Evolutionary conservation across 2,329 filamentous ascomycete genomes (phyloP).

Genomic region (Lasiodiplodia sp.): DNA sequence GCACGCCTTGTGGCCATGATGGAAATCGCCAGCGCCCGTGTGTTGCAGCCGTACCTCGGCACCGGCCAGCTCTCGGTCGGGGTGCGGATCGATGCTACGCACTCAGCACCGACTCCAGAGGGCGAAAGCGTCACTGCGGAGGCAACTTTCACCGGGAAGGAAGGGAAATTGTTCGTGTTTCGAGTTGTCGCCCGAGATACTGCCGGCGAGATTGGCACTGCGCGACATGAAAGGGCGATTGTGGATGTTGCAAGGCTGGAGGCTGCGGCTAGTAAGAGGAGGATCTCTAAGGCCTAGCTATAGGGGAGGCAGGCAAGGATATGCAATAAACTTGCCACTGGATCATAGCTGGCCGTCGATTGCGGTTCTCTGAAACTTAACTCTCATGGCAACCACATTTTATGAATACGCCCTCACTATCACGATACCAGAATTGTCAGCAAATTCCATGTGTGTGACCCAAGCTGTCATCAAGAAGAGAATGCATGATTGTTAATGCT

Average conservation of each 20-base stretch:
- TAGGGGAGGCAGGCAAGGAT: no score
- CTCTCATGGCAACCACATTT: no score
- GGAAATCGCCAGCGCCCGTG: background rate
- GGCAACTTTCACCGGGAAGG: background rate
- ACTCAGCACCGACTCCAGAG: slow-evolving; percentile 3
- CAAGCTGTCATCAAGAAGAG: no score
- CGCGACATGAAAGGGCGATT: background rate
- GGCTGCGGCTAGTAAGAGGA: background rate
- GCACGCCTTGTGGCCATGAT: slow-evolving; percentile 1
- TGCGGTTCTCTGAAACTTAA: no score
- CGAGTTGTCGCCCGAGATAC: background rate
- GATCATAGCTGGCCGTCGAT: no score
- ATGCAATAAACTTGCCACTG: no score
- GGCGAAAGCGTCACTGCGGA: background rate
- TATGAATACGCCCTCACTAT: no score
- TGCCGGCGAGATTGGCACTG: slow-evolving; percentile 1
- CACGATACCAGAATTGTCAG: no score
- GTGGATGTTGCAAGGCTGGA: slow-evolving; percentile 1
- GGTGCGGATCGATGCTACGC: background rate
- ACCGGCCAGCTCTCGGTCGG: slow-evolving; percentile 7
- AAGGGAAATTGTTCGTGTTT: background rate
- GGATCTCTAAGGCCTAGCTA: no score
- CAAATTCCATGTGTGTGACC: no score
- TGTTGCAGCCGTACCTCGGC: background rate
- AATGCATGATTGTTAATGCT: no score